Percentiles rank a stretch among this genome's conserved stretches.
Conservation (phyloP, 805 yeast species). For the Saturnispora galanensis region DNA sequence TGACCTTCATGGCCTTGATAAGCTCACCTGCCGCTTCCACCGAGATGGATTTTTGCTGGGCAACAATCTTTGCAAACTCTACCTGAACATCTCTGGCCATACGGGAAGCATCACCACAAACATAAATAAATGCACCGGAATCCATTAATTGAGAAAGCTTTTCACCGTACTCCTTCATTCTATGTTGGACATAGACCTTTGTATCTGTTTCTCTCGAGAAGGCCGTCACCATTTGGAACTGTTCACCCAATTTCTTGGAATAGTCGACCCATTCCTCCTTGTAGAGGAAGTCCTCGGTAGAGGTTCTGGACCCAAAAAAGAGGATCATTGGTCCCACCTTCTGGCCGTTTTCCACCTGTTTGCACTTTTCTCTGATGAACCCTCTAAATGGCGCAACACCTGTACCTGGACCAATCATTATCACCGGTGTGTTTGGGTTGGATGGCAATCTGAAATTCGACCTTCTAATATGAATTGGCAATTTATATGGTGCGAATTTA, state of each 20-base stretch:
- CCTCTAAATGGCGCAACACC: conserved; percentile 97
- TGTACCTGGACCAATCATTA: conserved; percentile 92
- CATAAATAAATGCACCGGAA: conserved; percentile 73
- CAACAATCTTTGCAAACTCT: conserved; percentile 50
- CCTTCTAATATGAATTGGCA: conserved; percentile 81
- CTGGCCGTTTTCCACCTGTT: conserved; percentile 64
- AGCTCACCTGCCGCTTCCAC: conserved; percentile 56
- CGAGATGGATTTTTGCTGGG: conserved; percentile 34
- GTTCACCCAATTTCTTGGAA: conserved; percentile 70
- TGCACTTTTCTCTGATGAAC: conserved; percentile 59
- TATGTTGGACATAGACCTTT: conserved; percentile 80
- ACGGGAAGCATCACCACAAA: conserved; percentile 87
- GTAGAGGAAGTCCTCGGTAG: conserved; percentile 74
- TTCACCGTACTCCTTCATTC: conserved; percentile 35
- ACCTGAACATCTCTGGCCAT: conserved; percentile 88
- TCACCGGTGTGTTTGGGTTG: conserved; percentile 62
- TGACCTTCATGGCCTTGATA: conserved; percentile 62
- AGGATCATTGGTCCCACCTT: conserved; percentile 57
- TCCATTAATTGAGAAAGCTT: conserved; percentile 39
- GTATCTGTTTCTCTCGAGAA: conserved; percentile 59
- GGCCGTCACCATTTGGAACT: conserved; percentile 41
- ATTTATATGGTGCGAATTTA: conserved; percentile 32
- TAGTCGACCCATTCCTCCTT: conserved; percentile 84
- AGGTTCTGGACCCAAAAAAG: conserved; percentile 80
- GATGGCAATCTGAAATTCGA: conserved; percentile 84